A percentile compares a stretch with the other conserved stretches of the same genome.
phyloP scores from a whole-genome alignment of 1,284 basidiomycete genomes.

The Pisolithus thermaeus region DNA sequence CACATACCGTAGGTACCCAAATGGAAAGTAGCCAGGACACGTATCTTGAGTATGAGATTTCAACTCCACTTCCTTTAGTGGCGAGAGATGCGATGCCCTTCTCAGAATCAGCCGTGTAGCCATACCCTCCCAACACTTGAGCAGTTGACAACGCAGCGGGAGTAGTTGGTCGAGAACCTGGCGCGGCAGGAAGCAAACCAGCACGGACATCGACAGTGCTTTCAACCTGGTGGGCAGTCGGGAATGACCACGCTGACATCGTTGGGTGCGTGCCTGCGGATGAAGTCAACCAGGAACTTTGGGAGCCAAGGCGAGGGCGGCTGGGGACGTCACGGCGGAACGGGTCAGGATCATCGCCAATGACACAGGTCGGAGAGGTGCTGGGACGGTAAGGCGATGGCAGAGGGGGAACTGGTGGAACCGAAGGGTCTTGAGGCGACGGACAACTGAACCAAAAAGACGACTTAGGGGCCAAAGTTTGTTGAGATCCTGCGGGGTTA shows the following conservation, averaged over 20 bases:
- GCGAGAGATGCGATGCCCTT: constrained; percentile 44
- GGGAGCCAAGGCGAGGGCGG: constrained; percentile 48
- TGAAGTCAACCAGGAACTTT: constrained; percentile 67
- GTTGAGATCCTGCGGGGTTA: constrained; percentile 30
- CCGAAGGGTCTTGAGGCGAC: constrained; percentile 28
- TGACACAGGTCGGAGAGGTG: constrained; percentile 34
- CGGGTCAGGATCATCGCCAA: constrained; percentile 51
- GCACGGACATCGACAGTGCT: constrained; percentile 38
- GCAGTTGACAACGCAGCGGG: constrained; percentile 47
- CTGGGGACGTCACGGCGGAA: constrained; percentile 47
- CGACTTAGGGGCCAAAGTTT: constrained; percentile 50
- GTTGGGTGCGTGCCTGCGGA: constrained; percentile 51
- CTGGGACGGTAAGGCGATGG: constrained; percentile 48
- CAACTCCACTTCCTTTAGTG: constrained; percentile 39
- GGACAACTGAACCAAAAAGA: constrained; percentile 54
- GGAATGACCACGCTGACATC: constrained; percentile 62
- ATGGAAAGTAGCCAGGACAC: constrained; percentile 58
- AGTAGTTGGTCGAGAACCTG: constrained; percentile 40
- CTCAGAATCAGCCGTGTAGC: constrained; percentile 45
- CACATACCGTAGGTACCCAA: constrained; percentile 61
- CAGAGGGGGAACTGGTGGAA: constrained; percentile 61
- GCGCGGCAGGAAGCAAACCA: constrained; percentile 32
- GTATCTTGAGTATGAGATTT: constrained; percentile 48
- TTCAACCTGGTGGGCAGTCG: constrained; percentile 36
- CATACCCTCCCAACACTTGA: constrained; percentile 60